Evolutionary conservation across 768 basidiomycete species (phyloP).

Genomic region (Cubamyces lactineus): DNA sequence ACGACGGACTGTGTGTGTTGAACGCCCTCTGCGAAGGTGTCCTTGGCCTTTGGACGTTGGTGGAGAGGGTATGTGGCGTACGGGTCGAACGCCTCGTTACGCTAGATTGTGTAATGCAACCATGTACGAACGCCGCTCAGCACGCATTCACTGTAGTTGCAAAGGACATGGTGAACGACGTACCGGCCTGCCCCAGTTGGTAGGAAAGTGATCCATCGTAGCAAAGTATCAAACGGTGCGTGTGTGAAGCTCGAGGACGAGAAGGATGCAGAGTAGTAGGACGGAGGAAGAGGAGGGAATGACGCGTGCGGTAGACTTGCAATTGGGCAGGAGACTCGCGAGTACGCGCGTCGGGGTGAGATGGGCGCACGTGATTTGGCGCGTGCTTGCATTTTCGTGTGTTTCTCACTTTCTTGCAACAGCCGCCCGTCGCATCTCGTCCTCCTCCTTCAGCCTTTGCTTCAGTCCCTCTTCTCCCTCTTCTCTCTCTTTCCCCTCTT

Average conservation of each 20-base stretch:
- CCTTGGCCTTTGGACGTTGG: slow-evolving; percentile 51
- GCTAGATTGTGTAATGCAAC: slow-evolving; percentile 41
- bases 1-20: slow-evolving; percentile 77
- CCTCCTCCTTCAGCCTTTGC: not conserved
- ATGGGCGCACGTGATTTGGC: slow-evolving; percentile 13
- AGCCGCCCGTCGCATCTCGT: not conserved
- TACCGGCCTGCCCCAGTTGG: slow-evolving; percentile 83
- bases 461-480: not conserved
- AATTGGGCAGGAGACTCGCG: not conserved
- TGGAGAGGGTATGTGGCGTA: slow-evolving; percentile 80
- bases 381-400: slow-evolving; percentile 17
- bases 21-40: slow-evolving; percentile 65
- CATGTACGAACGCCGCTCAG: not conserved
- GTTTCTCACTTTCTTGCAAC: not conserved
- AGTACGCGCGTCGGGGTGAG: slow-evolving; percentile 19
- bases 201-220: slow-evolving; percentile 81
- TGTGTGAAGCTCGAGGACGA: too few relatives aligned
- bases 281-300: not conserved
- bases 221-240: not conserved
- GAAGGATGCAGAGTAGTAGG: not conserved
- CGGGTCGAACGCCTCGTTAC: slow-evolving; percentile 74
- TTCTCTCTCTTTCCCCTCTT: not conserved
- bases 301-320: slow-evolving; percentile 4
- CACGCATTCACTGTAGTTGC: not conserved
- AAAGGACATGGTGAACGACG: slow-evolving; percentile 31